Base-by-base conservation (phyloP, 768 basidiomycete genomes). In the Kondoa malvinella region DNA sequence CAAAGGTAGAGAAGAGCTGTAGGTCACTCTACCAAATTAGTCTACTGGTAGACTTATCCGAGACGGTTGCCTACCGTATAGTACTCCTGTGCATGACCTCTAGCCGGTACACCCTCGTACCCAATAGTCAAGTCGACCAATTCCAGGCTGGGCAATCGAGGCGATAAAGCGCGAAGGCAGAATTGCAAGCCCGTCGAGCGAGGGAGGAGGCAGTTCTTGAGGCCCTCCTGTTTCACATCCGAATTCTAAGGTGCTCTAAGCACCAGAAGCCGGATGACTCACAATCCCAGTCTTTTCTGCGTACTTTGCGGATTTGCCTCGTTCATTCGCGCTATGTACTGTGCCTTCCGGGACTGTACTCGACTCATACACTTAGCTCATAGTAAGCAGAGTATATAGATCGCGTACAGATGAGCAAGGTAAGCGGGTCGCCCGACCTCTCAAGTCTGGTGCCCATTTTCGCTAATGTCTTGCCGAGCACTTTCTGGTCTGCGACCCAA, bases 151-250 rank as follows among this genome's bases (percentile, higher is more conserved):
- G 86, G 86, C 27, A 92, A 82, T 68, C 86, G 83, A 26, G 90
- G 85, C 17, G 84, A 81, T 14, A 96, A 82, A 0, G 89, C 85
- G 31, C 88, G 84, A 59, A 97, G 80, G 72, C 85, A 87, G 75
- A 88, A 88, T 68, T 87, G 85, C 68, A 96, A 79, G 1, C 95
- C 95, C 1, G 89, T 92, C 57, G 95, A 91, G 66, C 92, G 85
- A 3, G 95, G 95, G 60, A 96, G 83, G 14, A 99, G 81, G n/a
- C 83, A 76, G 75, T 96, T 84, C 63, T 76, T 79, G 79, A 91
- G 83, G 76, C 96, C 90, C 34, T 82, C 75, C 92, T 97, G 56
- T 50, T 8, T 31, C 17, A 64, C 34, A 64, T 30, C 17, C 17
- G 25, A 4, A 30, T 25, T 61, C 30, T 64, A 60, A 33, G 30